Base-by-base conservation (phyloP, 441 rosid genomes). In the Sinapis alba region DNA sequence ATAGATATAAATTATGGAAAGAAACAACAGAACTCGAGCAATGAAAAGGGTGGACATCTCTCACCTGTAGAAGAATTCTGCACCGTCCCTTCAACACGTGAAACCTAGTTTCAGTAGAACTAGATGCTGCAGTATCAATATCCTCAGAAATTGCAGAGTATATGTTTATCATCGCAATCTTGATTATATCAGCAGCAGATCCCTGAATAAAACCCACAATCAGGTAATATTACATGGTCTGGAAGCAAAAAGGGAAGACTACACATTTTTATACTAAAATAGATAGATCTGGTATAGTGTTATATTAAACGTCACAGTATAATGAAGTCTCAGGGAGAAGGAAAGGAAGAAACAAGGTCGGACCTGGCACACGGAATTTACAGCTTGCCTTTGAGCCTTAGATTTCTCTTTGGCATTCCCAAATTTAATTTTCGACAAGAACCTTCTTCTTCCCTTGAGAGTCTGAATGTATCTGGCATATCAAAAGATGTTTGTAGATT, bases 351-450 rank as follows among this genome's bases (percentile, higher is more conserved):
- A 58, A 60, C 43, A 62, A 62, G 58, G 43, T 27, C 56, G 19
- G 80, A 96, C 99, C 97, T 92, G 98, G 83, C 98, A 93, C 78
- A 96, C 86, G 73, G 99, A 96, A 84, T 96, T 96, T 62, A 93
- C 97, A 61, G 98, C 98, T 85, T 96, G 99, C 74, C 99, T 90
- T 86, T 92, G 97, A 79, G 98, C 99, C 85, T 87, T 96, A 19
- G 91, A 85, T 79, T 88, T 92, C 83, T 92, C 98, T 81, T 89
- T 81, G 68, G 69, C 84, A 81, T 87, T 86, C 65, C 99, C 99
- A 77, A 85, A 81, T 83, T 90, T 93, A 81, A 96, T 93, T 81
- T 96, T 96, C 7, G 98, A 92, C 86, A 93, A 81, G 89, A 89
- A 93, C 15, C 98, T 91, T 76, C 90, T 93, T 84, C 99, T 86